Base-by-base conservation (phyloP, 2,329 filamentous ascomycete genomes). In the Chaetomiaceae sp. region DNA sequence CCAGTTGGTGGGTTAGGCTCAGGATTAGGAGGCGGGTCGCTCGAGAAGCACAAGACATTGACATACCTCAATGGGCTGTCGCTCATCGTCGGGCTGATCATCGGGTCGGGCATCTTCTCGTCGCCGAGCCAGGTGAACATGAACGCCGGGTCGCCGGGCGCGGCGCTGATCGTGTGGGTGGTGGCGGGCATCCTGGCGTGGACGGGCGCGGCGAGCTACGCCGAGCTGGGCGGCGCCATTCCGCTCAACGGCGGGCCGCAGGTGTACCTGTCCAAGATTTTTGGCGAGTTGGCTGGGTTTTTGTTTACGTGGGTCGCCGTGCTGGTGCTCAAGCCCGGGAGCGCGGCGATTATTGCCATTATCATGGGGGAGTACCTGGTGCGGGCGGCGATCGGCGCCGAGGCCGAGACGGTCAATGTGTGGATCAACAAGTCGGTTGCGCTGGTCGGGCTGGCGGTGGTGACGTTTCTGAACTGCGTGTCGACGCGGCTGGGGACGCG, bases 281-380 rank as follows among this genome's bases (percentile, higher is more conserved):
- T 96, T 69, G 92, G 92, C 50, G 94, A 99, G 72, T 76, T 96
- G 65, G 83, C 85, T 1, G 94, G 94, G 0, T 99, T 99, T 66
- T 75, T 97, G 31, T 99, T 96, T 70, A 95, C 91, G 2, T 99
- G 94, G 94, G 91, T 89, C 47, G 91, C 94, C 0, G 90, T 97
- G 15, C 81, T 94, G 56, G 94, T 99, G 12, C 76, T 99, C 57
- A 97, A 96, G 72, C 94, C 94, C 0, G 94, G 94, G 2, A 88
- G 89, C 36, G 86, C 91, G 9, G 94, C 94, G 57, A 99, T 99
- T 66, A 90, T 99, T 60, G 82, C 92, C 60, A 96, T 99, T 62
- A 96, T 99, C 65, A 96, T 97, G 77, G 94, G 94, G 39, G 94
- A 99, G 72, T 99, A 99, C 67, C 75, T 96, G n/a, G 89, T 96